Conservation (phyloP, 768 basidiomycete genomes). For the Collybia sordida region DNA sequence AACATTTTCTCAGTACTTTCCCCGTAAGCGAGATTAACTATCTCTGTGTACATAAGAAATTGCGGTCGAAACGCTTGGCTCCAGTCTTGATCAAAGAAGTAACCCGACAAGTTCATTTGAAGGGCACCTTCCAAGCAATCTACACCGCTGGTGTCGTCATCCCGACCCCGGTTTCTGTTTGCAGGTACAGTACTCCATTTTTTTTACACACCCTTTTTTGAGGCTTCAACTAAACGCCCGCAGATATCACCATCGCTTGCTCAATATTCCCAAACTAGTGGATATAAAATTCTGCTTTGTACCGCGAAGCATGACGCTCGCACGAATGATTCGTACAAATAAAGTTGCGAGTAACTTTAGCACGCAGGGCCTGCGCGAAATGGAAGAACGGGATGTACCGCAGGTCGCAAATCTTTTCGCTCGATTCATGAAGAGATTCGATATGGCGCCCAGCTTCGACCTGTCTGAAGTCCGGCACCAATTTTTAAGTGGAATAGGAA, state of each 20-base stretch:
- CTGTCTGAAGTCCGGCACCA: constrained; percentile 84
- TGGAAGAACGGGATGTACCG: constrained; percentile 76
- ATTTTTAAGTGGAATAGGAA: constrained; percentile 82
- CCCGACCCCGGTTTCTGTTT: constrained; percentile 90
- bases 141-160: constrained; percentile 94
- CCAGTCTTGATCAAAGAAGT: constrained; percentile 98
- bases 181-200: constrained; percentile 44
- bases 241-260: constrained; percentile 89
- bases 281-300: constrained; percentile 89
- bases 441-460: constrained; percentile 73
- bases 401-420: constrained; percentile 69
- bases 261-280: constrained; percentile 91
- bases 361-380: constrained; percentile 78
- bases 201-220: not conserved
- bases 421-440: constrained; percentile 83
- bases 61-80: constrained; percentile 91
- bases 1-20: constrained; percentile 34
- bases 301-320: constrained; percentile 84
- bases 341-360: constrained; percentile 56
- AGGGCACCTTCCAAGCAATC: constrained; percentile 93
- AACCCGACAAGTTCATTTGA: constrained; percentile 86
- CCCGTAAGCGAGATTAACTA: constrained; percentile 91
- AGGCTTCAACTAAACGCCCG: constrained; percentile 1
- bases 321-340: constrained; percentile 82
- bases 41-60: constrained; percentile 96